A percentile compares a stretch with the other conserved stretches of the same genome.
These are phyloP conservation scores for Hordeum vulgare DNA, from an alignment of 176 grass and related monocot genomes.

Conservation along the genomic window DNA sequence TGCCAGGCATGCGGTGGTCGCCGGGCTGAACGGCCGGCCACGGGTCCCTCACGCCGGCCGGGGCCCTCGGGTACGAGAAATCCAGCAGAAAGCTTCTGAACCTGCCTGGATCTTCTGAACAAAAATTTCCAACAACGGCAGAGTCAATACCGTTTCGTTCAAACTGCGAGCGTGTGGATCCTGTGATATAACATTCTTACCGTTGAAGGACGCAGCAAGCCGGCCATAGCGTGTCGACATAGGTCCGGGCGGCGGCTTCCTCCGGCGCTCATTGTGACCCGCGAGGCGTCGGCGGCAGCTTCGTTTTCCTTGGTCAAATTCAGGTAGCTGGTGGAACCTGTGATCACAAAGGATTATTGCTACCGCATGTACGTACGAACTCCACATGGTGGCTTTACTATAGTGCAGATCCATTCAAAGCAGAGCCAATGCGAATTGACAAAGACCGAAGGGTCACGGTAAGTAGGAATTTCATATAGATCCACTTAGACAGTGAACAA, in stretches of 20 bases:
- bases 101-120: slow-evolving; percentile 52
- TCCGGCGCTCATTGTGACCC: slow-evolving; percentile 75
- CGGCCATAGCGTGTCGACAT: slow-evolving; percentile 50
- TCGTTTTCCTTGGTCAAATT: slow-evolving; percentile 90
- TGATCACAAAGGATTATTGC: background rate
- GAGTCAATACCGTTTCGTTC: background rate
- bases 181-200: slow-evolving; percentile 12
- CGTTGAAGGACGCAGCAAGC: slow-evolving; percentile 57
- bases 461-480: background rate
- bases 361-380: background rate
- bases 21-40: slow-evolving; percentile 29
- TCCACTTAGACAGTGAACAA: background rate
- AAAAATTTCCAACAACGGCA: background rate
- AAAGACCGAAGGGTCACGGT: background rate
- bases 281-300: slow-evolving; percentile 78
- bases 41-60: slow-evolving; percentile 40
- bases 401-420: background rate
- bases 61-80: slow-evolving; percentile 76
- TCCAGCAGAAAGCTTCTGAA: slow-evolving; percentile 78
- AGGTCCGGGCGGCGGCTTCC: slow-evolving; percentile 58
- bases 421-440: background rate
- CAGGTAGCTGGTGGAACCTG: slow-evolving; percentile 83
- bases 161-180: background rate
- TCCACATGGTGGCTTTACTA: background rate
- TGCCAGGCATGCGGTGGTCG: slow-evolving; percentile 31